Evolutionary conservation across 352 stramenopile species (phyloP).

Genomic region (Phytophthora foliorum): DNA sequence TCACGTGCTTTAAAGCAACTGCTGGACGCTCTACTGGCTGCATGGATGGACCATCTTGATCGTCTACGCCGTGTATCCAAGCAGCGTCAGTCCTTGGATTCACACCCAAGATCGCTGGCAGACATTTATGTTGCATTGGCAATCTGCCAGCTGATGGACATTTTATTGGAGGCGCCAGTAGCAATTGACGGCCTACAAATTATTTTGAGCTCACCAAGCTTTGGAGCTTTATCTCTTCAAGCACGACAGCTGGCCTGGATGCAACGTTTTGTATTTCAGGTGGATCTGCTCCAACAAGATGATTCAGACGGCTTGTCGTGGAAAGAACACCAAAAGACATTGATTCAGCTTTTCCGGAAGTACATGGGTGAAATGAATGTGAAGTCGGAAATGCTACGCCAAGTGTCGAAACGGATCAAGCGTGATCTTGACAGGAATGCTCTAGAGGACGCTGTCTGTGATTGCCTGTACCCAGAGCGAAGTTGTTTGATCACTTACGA

Average conservation of each 20-base stretch:
- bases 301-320: constrained; percentile 9
- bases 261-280: constrained; percentile 55
- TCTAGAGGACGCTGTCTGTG: constrained; percentile 45
- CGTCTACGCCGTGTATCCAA: neutral
- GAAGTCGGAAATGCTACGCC: constrained; percentile 39
- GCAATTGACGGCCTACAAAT: constrained; percentile 53
- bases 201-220: constrained; percentile 46
- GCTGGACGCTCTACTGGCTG: constrained; percentile 38
- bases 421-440: constrained; percentile 26
- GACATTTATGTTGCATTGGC: constrained; percentile 56
- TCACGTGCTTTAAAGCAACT: constrained; percentile 42
- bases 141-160: constrained; percentile 58
- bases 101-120: neutral
- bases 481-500: constrained; percentile 38
- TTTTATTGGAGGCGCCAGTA: constrained; percentile 41
- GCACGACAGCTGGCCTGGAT: constrained; percentile 54
- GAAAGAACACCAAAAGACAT: constrained; percentile 15
- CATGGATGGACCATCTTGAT: constrained; percentile 56
- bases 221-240: constrained; percentile 40
- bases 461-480: constrained; percentile 59
- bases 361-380: constrained; percentile 58
- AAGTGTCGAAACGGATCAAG: constrained; percentile 37
- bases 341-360: constrained; percentile 48
- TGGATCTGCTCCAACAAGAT: constrained; percentile 38
- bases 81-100: constrained; percentile 4